Percentiles rank a stretch among this genome's conserved stretches.
Conservation (phyloP, 371 early-diverging fungal genomes). For the Rhizopus arrhizus region DNA sequence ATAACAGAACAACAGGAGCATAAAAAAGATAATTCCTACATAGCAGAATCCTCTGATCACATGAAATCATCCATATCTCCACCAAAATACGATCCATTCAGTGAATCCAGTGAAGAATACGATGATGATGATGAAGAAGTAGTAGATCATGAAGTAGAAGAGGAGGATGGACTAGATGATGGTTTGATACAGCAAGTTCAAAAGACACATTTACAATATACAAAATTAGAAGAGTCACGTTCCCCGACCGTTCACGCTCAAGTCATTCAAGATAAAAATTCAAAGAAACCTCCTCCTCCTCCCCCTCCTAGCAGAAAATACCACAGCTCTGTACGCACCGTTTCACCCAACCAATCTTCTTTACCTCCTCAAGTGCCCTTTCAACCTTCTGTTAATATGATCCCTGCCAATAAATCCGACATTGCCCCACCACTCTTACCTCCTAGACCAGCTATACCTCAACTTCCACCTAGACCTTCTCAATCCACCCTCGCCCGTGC, state of each 20-base stretch:
- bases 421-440: slow-evolving; percentile 20
- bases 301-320: slow-evolving; percentile 50
- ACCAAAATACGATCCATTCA: slow-evolving; percentile 11
- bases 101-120: slow-evolving; percentile 16
- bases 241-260: slow-evolving; percentile 15
- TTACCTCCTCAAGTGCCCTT: slow-evolving; percentile 4
- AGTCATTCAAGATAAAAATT: slow-evolving; percentile 9
- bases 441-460: slow-evolving; percentile 33
- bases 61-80: neutral
- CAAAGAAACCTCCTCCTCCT: slow-evolving; percentile 37
- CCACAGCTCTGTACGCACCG: slow-evolving; percentile 30
- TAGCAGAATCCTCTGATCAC: neutral
- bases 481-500: slow-evolving; percentile 40
- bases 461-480: slow-evolving; percentile 46
- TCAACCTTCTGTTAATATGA: slow-evolving; percentile 12
- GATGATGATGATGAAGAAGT: slow-evolving; percentile 14
- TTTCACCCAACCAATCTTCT: slow-evolving; percentile 12
- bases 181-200: slow-evolving; percentile 28
- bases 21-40: slow-evolving; percentile 5
- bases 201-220: slow-evolving; percentile 28
- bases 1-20: slow-evolving; percentile 15
- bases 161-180: slow-evolving; percentile 11
- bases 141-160: slow-evolving; percentile 1
- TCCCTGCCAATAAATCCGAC: neutral
- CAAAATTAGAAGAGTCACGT: slow-evolving; percentile 29